Conservation (phyloP, 23 red algal species). For the Gracilaria domingensis region DNA sequence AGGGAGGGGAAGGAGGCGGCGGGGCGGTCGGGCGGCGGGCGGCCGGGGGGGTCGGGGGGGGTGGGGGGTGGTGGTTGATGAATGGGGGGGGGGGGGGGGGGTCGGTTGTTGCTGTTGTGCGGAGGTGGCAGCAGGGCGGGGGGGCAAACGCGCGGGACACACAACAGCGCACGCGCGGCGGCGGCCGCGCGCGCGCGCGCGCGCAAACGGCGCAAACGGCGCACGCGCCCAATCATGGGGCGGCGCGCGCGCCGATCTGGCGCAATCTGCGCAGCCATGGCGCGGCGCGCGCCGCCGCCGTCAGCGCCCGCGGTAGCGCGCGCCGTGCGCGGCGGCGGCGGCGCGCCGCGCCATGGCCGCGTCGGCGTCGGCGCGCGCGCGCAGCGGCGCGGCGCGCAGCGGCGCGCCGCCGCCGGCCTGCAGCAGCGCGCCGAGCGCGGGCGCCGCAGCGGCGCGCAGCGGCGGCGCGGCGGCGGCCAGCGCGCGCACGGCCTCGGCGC, state of each 20-base stretch:
- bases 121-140: too few relatives aligned
- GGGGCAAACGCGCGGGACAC: too few relatives aligned
- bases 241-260: not conserved
- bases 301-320: conserved; percentile 15
- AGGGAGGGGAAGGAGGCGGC: not conserved
- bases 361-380: not conserved
- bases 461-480: not conserved
- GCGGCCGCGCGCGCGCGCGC: too few relatives aligned
- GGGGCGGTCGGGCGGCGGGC: too few relatives aligned
- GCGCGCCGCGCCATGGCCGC: too few relatives aligned
- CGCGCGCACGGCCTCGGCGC: not conserved
- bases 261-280: not conserved
- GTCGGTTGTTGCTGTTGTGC: too few relatives aligned
- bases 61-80: too few relatives aligned
- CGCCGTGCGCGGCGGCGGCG: not conserved
- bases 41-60: too few relatives aligned
- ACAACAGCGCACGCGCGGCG: too few relatives aligned
- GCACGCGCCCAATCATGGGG: not conserved
- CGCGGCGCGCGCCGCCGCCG: not conserved
- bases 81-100: too few relatives aligned
- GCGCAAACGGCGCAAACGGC: too few relatives aligned
- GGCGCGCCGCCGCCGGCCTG: not conserved
- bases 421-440: not conserved
- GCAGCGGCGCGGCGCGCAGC: not conserved
- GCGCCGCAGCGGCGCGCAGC: not conserved